Percentiles rank a stretch among this genome's conserved stretches.
Evolutionary conservation across 2,329 filamentous ascomycete species (phyloP).

Genomic region (Aureobasidium namibiae): DNA sequence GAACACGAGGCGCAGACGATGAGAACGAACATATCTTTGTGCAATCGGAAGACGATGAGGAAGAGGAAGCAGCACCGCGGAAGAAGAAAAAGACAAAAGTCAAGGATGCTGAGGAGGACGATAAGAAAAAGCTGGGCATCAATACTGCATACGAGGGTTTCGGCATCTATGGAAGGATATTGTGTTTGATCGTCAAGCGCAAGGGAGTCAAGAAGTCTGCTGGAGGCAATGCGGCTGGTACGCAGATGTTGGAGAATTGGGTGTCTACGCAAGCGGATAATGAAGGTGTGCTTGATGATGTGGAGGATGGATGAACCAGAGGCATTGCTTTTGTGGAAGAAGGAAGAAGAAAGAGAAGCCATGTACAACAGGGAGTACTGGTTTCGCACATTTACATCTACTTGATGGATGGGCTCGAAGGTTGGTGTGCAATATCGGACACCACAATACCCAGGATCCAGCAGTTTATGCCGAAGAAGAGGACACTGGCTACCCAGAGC

Average conservation of each 20-base stretch:
- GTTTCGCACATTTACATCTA: too few relatives aligned
- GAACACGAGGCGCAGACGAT: conserved; percentile 13
- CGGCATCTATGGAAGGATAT: conserved; percentile 84
- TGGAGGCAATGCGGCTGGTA: conserved; percentile 20
- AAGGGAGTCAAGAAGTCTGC: conserved; percentile 42
- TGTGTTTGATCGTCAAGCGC: conserved; percentile 82
- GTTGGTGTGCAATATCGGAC: conserved; percentile 44
- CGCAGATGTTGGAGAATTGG: conserved; percentile 34
- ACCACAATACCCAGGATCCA: conserved; percentile 82
- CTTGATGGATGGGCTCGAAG: background rate
- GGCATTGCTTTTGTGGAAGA: background rate
- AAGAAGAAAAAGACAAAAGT: conserved; percentile 19
- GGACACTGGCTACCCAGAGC: conserved; percentile 64
- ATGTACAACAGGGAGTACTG: too few relatives aligned
- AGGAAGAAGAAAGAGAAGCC: background rate
- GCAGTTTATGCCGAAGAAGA: conserved; percentile 78
- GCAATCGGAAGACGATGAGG: conserved; percentile 28
- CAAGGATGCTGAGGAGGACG: conserved; percentile 38
- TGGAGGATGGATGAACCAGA: conserved; percentile 17
- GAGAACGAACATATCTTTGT: conserved; percentile 28
- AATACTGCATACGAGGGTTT: conserved; percentile 91
- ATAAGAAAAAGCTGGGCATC: conserved; percentile 87
- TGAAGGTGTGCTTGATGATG: conserved; percentile 25
- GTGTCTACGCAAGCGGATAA: conserved; percentile 30
- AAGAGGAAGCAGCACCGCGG: conserved; percentile 24